Base-by-base conservation (phyloP, 225 moss, liverwort and hornwort genomes). In the Ulota crispa region DNA sequence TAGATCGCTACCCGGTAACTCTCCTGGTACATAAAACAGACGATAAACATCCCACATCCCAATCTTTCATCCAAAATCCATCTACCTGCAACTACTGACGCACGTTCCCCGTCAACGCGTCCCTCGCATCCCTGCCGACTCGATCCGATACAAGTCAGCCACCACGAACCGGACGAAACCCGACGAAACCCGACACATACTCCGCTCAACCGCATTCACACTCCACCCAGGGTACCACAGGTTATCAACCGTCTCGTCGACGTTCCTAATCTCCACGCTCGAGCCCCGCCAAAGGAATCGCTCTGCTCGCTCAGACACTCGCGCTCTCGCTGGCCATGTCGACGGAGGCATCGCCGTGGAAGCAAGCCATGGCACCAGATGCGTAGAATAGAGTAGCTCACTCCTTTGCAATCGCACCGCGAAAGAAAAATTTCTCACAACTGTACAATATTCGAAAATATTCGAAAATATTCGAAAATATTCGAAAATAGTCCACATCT, bases 201-300 rank as follows among this genome's bases (percentile, higher is more conserved):
- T 14, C 10, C 36, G 7, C 0, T 39, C 0, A 32, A 45, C 61
- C 61, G 39, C 0, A 16, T 8, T 50, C 5, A 4, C 26, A 8
- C 14, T 16, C 1, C 10, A 0, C 1, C 4, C n/a, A 6, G 11
- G 71, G 1, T 24, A 26, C 6, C 3, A 0, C 0, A 0, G 56
- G 72, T 8, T 66, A 72, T 47, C 28, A 73, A 0, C 26, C 50
- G 2, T 4, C 9, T 0, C 7, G 67, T 78, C 45, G 84, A 74
- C 79, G 68, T 75, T 79, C 79, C 79, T 79, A 74, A 75, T 79
- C 84, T 79, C 65, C 9, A 4, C 42, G 31, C 4, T 8, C 12
- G 67, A 53, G 27, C 30, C 30, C 30, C 19, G 15, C 27, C 70
- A 41, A 0, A 32, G 53, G 77, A 30, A n/a, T 47, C 76, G 28